Evolutionary conservation across 306 rosid species (phyloP), one percentile per base, ranked within the genome.

Genomic region (Malus orientalis): DNA sequence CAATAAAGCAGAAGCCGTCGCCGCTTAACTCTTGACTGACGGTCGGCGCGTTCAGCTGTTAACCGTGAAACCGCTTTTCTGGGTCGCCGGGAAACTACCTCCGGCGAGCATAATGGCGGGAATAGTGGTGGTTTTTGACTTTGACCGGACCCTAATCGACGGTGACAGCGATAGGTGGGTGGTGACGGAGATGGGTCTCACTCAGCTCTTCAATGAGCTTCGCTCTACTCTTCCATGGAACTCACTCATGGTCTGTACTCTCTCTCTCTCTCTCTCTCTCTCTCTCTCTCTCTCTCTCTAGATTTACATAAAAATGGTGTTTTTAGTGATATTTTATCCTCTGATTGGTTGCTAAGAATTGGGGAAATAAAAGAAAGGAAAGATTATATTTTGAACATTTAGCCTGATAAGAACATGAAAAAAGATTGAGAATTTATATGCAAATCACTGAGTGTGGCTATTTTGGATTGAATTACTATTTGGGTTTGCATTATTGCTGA

Each of bases 101-200:
- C 69, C 71, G 76, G 81, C 33, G 83, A 3, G 16, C 74, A 32
- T 15, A 73, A 89, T 87, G 91, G 82, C 83, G 36, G 86, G 79
- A 71, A 64, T 81, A 20, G 81, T 79, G 60, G 83, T 93, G 73
- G 55, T 89, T 53, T 89, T 91, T 71, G 96, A 91, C 86, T 93
- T 93, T 33, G 98, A 91, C 77, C 80, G 85, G 66, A 93, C 97
- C 64, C 83, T 93, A 23, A 89, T 93, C 73, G 90, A 93, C 78
- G 91, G 84, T 19, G 98, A 93, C 80, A 89, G 97, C n/a, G 98
- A 93, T 75, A 62, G 82, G 15, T 88, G 93, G 93, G 88, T 93
- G 25, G 82, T 93, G 40, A 64, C 72, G 2, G 67, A 89, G 76
- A 80, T 91, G 91, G 96, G 87, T 74, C 88, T 93, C 64, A 83